Base-by-base conservation (phyloP, 2,329 filamentous ascomycete genomes). In the Colletotrichum tropicicola region DNA sequence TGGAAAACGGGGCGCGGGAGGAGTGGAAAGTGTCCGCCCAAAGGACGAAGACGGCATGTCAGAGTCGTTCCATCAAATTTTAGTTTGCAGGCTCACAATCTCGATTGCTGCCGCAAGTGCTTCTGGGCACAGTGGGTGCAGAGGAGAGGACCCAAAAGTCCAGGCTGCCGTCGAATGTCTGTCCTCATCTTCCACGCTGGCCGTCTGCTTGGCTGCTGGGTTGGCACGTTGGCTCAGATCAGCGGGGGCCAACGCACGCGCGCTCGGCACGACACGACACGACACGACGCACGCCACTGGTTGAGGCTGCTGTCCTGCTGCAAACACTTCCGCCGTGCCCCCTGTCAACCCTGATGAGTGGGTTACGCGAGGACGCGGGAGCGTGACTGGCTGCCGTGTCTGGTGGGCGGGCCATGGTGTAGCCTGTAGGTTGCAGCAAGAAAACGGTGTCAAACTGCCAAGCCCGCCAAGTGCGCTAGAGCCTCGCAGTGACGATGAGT, bases 391-490 rank as follows among this genome's bases (percentile, higher is more conserved):
- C 37, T 59, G 60, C 45, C 35, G 27, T 37, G 9, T 43, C n/a
- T 32, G 28, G 57, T 37, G n/a, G n/a, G n/a, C n/a, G n/a, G n/a
- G n/a, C n/a, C n/a, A n/a, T n/a, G n/a, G n/a, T n/a, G n/a, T n/a
- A n/a, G n/a, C n/a, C n/a, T 51, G 44, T 21, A 61, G 27, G 30
- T 21, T 47, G 54, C n/a, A 25, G 32, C 32, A 48, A 47, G n/a
- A 44, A 61, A 61, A 61, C 57, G 51, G 44, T 61, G 44, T 51
- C 62, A 37, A 61, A 45, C 43, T 56, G 58, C 57, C 62, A 61
- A 65, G 62, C 21, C 56, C 61, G 30, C 61, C 56, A 32, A 64
- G 49, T 44, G 62, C 57, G 43, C 58, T 45, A 43, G 61, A 61
- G 49, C 49, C 49, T 61, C 43, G 49, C 44, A 35, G 45, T 56